Base-by-base conservation (phyloP, 2,329 filamentous ascomycete species). In the Colletotrichum magnum region DNA sequence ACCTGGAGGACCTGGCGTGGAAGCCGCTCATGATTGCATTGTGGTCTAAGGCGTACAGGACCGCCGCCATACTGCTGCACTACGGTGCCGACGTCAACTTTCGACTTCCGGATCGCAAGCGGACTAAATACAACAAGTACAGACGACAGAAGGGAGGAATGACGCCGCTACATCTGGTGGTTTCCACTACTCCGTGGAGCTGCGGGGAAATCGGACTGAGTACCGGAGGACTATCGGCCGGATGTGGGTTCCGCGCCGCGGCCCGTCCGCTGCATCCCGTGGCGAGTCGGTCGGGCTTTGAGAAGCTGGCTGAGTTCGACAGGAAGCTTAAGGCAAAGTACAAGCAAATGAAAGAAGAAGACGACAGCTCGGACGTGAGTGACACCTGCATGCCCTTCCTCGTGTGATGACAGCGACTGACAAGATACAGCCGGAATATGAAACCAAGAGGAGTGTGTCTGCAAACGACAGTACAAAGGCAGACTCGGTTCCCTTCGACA, bases 1-100 rank as follows among this genome's bases (percentile, higher is more conserved):
- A 58, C 4, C 18, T 58, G 56, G 56, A 47, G 56, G 56, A 58
- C 41, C 24, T 47, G 41, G 56, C 43, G 9, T 58, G 56, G 56
- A 58, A 58, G 26, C 56, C 41, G n/a, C 18, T 58, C 21, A 5
- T 48, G 41, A 15, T 58, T n/a, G 56, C 56, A 5, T 18, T 58
- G 24, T 47, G 24, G 56, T 13, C 41, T 9, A 58, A 58, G 21
- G 56, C 41, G 10, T 58, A 58, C 56, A 24, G 45, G 21, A 58
- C 56, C 15, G n/a, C 41, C 10, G 56, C 56, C 16, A 36, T 58
- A 5, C 56, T 58, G 12, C 56, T 58, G 56, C 21, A 39, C 26
- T 58, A 58, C 56, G 56, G 56, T 26, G 41, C 56, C 2, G 16
- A 58, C n/a, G 15, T 48, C 21, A 47, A 3, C 1, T 48, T 58